Evolutionary conservation across 139 green algal genomes (phyloP), one percentile per base, ranked within the genome.

Genomic region (Astrephomene gubernaculifera): DNA sequence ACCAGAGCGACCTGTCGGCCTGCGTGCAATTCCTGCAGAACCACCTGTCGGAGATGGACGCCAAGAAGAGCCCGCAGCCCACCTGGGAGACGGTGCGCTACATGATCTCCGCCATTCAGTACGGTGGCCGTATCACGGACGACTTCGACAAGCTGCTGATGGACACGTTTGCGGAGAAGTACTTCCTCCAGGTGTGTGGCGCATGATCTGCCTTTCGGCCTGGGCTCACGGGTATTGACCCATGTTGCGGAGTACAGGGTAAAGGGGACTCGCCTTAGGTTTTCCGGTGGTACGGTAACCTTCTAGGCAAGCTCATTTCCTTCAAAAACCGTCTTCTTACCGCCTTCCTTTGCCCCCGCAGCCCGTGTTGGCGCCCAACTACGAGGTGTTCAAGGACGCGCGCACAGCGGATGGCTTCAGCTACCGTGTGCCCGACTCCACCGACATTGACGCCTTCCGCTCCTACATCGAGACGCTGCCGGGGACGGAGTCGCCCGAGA

Each of bases 71-170:
- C 0, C 22, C 45, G 14, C 86, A 92, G 68, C 91, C 93, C 49
- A 96, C 94, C 21, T 96, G 93, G 92, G 93, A 94, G 84, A 94
- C 93, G 21, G 91, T 97, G 54, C 94, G 95, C n/a, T 99, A 98
- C 94, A 98, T 99, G 96, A 92, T 98, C 69, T 90, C 88, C 31
- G 88, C 83, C 68, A 98, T 99, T 89, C 96, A 99, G 93, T 99
- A 99, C 88, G 96, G 96, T 41, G 97, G 97, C 44, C 93, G 96
- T 79, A 99, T 99, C 92, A 99, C 96, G 1, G 97, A 99, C 88
- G 96, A 98, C 89, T 97, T 96, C 79, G 97, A 99, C 90, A 88
- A 95, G 91, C 90, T 97, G 69, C 92, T 98, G 2, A 98, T 98
- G 95, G 90, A 97, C 86, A 97, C 96, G 4, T 98, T 96, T 69